Evolutionary conservation across 2,329 filamentous ascomycete genomes (phyloP).

Genomic region (Alternaria brassicicola): DNA sequence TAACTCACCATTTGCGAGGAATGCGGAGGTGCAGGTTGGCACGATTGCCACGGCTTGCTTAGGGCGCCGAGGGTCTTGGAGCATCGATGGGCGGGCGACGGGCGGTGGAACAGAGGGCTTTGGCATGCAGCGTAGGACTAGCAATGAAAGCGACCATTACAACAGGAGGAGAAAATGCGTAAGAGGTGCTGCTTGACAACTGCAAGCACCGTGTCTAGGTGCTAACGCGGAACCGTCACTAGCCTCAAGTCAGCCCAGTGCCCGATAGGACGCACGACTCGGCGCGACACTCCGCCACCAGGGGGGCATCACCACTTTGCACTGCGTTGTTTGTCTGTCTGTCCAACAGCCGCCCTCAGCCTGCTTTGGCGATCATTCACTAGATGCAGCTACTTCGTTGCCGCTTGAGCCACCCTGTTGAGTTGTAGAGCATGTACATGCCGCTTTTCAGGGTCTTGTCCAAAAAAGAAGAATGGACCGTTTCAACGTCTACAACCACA

Average conservation of each 20-base stretch:
- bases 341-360: background rate
- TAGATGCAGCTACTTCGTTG: background rate
- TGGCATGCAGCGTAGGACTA: slow-evolving; percentile 11
- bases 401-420: background rate
- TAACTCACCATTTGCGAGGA: slow-evolving; percentile 34
- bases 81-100: slow-evolving; percentile 18
- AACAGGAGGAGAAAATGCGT: slow-evolving; percentile 11
- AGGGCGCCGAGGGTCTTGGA: slow-evolving; percentile 13
- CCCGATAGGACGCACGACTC: slow-evolving; percentile 9
- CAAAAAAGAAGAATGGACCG: background rate
- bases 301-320: background rate
- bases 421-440: background rate
- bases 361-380: background rate
- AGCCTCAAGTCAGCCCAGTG: background rate
- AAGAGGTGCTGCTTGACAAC: slow-evolving; percentile 8
- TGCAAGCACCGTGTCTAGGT: slow-evolving; percentile 5
- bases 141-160: slow-evolving; percentile 16
- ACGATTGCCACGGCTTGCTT: slow-evolving; percentile 27
- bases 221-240: slow-evolving; percentile 5
- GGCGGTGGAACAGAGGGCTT: slow-evolving; percentile 8
- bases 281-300: slow-evolving; percentile 5
- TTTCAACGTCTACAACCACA: background rate
- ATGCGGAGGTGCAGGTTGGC: slow-evolving; percentile 22
- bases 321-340: background rate
- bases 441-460: background rate